phyloP scores from a whole-genome alignment of 352 stramenopile genomes.

The Pythium dissotocum region DNA sequence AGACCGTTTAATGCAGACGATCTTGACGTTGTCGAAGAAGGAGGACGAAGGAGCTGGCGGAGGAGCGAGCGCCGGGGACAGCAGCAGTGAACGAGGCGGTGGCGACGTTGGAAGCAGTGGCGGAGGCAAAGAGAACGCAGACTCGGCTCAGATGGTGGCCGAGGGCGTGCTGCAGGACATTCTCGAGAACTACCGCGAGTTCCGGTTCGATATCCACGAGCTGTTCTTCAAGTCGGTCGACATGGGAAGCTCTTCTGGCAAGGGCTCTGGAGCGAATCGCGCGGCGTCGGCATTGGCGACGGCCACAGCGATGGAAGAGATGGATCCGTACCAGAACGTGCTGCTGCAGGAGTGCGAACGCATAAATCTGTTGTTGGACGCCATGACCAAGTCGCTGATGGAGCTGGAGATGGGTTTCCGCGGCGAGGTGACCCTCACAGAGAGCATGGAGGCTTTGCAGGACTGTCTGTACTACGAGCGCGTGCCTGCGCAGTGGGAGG shows the following conservation, averaged over 20 bases:
- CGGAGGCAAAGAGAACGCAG: constrained; percentile 40
- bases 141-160: constrained; percentile 76
- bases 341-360: constrained; percentile 89
- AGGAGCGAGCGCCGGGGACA: neutral
- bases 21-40: constrained; percentile 68
- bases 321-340: constrained; percentile 91
- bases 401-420: constrained; percentile 88
- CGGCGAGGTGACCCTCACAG: constrained; percentile 88
- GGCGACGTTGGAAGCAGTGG: constrained; percentile 4
- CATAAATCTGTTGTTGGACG: constrained; percentile 82
- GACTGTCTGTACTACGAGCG: constrained; percentile 74
- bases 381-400: constrained; percentile 76
- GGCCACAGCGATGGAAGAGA: constrained; percentile 56
- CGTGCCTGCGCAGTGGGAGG: constrained; percentile 75
- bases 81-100: neutral
- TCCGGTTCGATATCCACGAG: constrained; percentile 83
- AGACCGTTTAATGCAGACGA: constrained; percentile 72
- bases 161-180: constrained; percentile 90
- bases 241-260: neutral
- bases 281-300: constrained; percentile 22
- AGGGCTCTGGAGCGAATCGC: neutral
- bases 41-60: constrained; percentile 37
- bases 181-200: constrained; percentile 87
- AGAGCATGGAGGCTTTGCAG: constrained; percentile 85
- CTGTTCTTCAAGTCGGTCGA: constrained; percentile 67